Base-by-base conservation (phyloP, 495 filamentous ascomycete genomes). In the Daldinia caldariorum region DNA sequence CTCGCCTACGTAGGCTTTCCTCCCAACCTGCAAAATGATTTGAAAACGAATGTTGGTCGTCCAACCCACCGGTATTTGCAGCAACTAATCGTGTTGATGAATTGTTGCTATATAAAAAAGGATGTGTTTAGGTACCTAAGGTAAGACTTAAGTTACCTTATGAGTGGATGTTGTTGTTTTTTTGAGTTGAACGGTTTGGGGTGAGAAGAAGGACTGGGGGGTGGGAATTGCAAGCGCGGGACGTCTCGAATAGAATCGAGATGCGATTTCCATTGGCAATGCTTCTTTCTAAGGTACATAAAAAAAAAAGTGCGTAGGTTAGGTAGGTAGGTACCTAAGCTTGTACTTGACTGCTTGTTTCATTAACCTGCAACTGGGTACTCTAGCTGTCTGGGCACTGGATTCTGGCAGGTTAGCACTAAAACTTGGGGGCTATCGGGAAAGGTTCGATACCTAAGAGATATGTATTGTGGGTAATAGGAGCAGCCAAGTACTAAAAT, bases 261-360 rank as follows among this genome's bases (percentile, higher is more conserved):
- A 72, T 72, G 43, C 70, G 65, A 72, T 72, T 72, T n/a, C n/a
- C n/a, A n/a, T n/a, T 72, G 70, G 61, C 65, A 66, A 72, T 72
- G 68, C 61, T 61, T 64, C 13, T n/a, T n/a, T n/a, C n/a, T n/a
- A n/a, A n/a, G n/a, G n/a, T 35, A 51, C 34, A 18, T 35, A 37
- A 35, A 29, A 14, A 20, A 20, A 14, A 34, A 56, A 35, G 32
- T 18, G 20, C 16, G 32, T 22, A 56, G 1, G 9, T 22, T n/a
- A n/a, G n/a, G n/a, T n/a, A n/a, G n/a, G 16, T 18, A 43, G 1
- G 26, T 26, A 3, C 26, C 26, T 26, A 26, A 26, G 26, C 26
- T 1, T 26, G 26, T 26, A 26, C 26, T 26, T 26, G 26, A 1
- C 26, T 43, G 4, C 26, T 16, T 53, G 26, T 2, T 32, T 58